Evolutionary conservation across 2,329 filamentous ascomycete species (phyloP).

Genomic region (Fusarium secorum): DNA sequence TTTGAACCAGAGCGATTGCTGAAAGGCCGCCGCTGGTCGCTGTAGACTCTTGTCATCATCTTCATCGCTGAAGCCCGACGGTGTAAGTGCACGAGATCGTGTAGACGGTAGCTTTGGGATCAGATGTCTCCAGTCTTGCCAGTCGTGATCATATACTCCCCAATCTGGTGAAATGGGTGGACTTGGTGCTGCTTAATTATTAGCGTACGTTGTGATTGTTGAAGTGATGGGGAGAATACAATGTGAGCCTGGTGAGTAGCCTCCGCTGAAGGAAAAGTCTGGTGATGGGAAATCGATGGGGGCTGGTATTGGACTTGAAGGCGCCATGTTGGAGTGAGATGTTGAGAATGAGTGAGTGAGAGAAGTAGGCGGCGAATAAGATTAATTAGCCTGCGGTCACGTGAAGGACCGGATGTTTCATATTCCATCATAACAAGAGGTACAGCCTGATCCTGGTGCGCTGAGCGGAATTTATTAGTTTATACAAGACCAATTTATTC

Average conservation of each 20-base stretch:
- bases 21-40: neutral
- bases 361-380: too few relatives aligned
- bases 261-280: neutral
- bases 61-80: neutral
- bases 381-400: neutral
- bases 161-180: neutral
- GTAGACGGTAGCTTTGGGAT: neutral
- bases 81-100: neutral
- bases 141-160: neutral
- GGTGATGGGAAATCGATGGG: neutral
- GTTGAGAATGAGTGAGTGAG: neutral
- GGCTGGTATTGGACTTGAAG: neutral
- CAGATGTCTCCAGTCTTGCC: neutral
- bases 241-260: neutral
- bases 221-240: neutral
- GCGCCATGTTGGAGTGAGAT: neutral
- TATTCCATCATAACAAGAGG: neutral
- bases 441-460: too few relatives aligned
- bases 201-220: accelerated
- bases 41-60: neutral
- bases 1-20: neutral
- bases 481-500: accelerated
- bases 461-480: neutral
- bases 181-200: neutral
- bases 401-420: neutral